phyloP scores from a whole-genome alignment of 495 filamentous ascomycete species.

The Neurospora sp. region DNA sequence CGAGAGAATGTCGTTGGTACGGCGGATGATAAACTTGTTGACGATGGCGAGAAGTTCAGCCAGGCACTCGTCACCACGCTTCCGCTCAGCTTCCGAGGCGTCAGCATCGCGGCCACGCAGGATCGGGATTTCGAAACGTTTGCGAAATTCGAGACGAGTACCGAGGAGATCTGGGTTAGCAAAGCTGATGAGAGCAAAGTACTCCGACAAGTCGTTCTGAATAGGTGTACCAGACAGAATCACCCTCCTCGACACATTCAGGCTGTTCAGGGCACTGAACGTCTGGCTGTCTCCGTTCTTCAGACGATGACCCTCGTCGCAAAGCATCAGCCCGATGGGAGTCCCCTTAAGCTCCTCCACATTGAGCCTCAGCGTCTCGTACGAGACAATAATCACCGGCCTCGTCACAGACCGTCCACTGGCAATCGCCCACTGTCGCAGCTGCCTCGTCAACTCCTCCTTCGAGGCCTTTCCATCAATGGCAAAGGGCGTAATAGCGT shows the following conservation, averaged over 20 bases:
- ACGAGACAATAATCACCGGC: slow-evolving; percentile 98
- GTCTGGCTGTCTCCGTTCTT: slow-evolving; percentile 97
- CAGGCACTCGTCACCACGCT: slow-evolving; percentile 78
- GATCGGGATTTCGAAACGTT: slow-evolving; percentile 89
- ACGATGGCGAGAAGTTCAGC: slow-evolving; percentile 72
- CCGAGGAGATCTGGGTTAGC: slow-evolving; percentile 91
- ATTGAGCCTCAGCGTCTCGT: slow-evolving; percentile 89
- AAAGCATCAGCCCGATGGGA: slow-evolving; percentile 88
- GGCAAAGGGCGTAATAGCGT: slow-evolving; percentile 87
- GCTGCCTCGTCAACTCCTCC: slow-evolving; percentile 76
- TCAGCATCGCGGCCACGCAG: slow-evolving; percentile 85
- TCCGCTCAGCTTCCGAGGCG: slow-evolving; percentile 71
- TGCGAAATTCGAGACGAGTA: slow-evolving; percentile 84
- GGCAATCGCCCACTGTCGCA: slow-evolving; percentile 91
- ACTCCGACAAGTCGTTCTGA: slow-evolving; percentile 95
- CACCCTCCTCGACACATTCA: slow-evolving; percentile 85
- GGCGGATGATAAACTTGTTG: slow-evolving; percentile 97
- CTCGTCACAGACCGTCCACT: slow-evolving; percentile 82
- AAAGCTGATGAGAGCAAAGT: slow-evolving; percentile 93
- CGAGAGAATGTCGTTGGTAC: slow-evolving; percentile 95
- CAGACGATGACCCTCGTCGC: slow-evolving; percentile 95
- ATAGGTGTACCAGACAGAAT: slow-evolving; percentile 97
- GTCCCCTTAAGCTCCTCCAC: slow-evolving; percentile 78
- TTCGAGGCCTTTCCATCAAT: slow-evolving; percentile 96
- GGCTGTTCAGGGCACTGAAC: slow-evolving; percentile 76